Percentiles rank a stretch among this genome's conserved stretches.
phyloP scores from a whole-genome alignment of 306 rosid species.

The Dryas drummondii region DNA sequence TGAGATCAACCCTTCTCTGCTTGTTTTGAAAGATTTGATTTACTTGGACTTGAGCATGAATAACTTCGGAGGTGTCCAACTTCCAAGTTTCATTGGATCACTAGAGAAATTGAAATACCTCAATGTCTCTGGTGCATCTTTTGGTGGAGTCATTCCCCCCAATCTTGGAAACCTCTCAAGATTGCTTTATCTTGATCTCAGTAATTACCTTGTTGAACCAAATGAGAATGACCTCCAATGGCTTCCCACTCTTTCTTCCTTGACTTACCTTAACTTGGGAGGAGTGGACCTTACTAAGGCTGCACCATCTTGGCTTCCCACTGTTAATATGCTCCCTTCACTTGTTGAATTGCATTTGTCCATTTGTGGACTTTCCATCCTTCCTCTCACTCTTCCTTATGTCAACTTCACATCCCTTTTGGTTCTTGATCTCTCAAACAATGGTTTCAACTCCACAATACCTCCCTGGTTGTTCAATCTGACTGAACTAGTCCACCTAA shows the following conservation, averaged over 20 bases:
- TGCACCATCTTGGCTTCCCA: conserved; percentile 17
- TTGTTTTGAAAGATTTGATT: conserved; percentile 13
- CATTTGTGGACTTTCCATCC: conserved; percentile 21
- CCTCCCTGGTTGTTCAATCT: conserved; percentile 33
- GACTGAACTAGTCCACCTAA: conserved; percentile 9
- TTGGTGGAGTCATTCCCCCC: conserved; percentile 17
- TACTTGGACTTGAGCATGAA: conserved; percentile 30
- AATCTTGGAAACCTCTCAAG: conserved; percentile 20
- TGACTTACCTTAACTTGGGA: conserved; percentile 7
- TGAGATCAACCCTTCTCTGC: conserved; percentile 27
- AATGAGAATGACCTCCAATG: conserved; percentile 7
- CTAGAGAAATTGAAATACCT: conserved; percentile 15
- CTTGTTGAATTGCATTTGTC: conserved; percentile 24
- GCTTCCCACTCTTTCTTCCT: conserved; percentile 14
- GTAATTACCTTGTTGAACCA: neutral
- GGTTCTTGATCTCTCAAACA: conserved; percentile 6
- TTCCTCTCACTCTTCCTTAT: conserved; percentile 24
- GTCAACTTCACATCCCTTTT: conserved; percentile 37
- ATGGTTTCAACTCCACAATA: conserved; percentile 18
- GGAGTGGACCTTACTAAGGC: neutral
- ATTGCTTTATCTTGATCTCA: conserved; percentile 3
- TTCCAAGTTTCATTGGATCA: conserved; percentile 25
- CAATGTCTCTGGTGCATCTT: conserved; percentile 16
- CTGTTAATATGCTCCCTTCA: conserved; percentile 23
- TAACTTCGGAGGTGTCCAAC: neutral